These are phyloP conservation scores for Paecilomyces sp. DNA, from an alignment of 2,329 filamentous ascomycete species.

Conservation along the genomic window DNA sequence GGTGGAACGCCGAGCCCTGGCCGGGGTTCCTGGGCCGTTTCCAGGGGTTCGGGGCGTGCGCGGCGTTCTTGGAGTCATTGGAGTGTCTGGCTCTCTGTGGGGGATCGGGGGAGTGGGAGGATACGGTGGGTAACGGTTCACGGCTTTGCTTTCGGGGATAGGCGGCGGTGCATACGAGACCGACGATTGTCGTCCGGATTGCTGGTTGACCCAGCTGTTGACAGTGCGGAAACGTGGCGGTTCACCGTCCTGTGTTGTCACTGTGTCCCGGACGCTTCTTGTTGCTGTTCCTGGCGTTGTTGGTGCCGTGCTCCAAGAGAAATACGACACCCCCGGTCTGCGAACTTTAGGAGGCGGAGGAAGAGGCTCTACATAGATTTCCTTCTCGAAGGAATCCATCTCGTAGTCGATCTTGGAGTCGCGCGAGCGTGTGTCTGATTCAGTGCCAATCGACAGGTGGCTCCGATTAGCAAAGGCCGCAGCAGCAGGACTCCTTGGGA, in stretches of 20 bases:
- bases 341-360: slow-evolving; percentile 1
- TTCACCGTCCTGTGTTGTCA: background rate
- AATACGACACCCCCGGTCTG: slow-evolving; percentile 1
- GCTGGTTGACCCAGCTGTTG: slow-evolving; percentile 1
- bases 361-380: background rate
- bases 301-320: background rate
- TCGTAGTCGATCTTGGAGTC: background rate
- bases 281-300: background rate
- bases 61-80: background rate
- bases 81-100: background rate
- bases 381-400: background rate
- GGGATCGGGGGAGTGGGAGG: background rate
- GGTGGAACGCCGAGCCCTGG: background rate
- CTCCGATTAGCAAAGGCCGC: background rate
- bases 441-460: background rate
- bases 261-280: background rate
- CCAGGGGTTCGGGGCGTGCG: background rate
- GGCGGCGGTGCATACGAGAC: background rate
- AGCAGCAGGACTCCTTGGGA: background rate
- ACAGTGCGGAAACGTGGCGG: background rate
- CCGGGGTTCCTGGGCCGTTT: background rate
- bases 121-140: background rate
- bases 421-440: background rate
- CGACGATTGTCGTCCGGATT: background rate
- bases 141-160: background rate